Evolutionary conservation across 2,329 filamentous ascomycete genomes (phyloP), one percentile per base, ranked within the genome.

Genomic region (Aureobasidium mangrovei): DNA sequence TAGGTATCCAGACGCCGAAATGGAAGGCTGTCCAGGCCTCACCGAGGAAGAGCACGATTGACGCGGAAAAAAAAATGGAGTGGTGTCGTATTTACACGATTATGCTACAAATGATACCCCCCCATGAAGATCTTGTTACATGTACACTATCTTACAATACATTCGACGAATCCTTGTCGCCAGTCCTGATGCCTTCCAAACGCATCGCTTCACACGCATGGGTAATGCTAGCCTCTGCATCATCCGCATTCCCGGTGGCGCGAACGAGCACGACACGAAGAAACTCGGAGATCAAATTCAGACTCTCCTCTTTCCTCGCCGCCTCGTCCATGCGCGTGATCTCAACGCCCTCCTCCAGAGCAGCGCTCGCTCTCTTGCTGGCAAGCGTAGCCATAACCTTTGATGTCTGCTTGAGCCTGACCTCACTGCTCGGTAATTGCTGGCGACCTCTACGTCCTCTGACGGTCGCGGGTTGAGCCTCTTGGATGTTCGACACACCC

Each of bases 11-110:
- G 83, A 89, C 64, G 74, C 73, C 35, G 70, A 74, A 35, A 84
- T 96, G 85, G 88, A 93, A 9, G 91, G 88, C 0, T 98, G 93
- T 74, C 91, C 93, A 0, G 93, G 93, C 0, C 54, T 84, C 35
- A 86, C 83, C 0, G 93, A 96, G 70, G 90, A 95, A 64, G 91
- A 96, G 63, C 81, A 84, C 65, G 81, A 81, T 61, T 84, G 67
- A 80, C 3, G 27, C 7, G 38, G 38, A 12, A 10, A 31, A 27
- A 26, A 31, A 28, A 8, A 29, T 46, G 28, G 28, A 42, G 47
- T 18, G 27, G 18, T 35, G 7, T 41, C 4, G 7, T 40, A 35
- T 12, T 2, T 39, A 52, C 31, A 33, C 24, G 35, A 33, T 52
- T 4, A 27, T 49, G 24, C 29, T 29, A 44, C 51, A 44, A 10